These are phyloP conservation scores for Fusarium staphyleae DNA, from an alignment of 2,329 filamentous ascomycete species.

Conservation along the genomic window DNA sequence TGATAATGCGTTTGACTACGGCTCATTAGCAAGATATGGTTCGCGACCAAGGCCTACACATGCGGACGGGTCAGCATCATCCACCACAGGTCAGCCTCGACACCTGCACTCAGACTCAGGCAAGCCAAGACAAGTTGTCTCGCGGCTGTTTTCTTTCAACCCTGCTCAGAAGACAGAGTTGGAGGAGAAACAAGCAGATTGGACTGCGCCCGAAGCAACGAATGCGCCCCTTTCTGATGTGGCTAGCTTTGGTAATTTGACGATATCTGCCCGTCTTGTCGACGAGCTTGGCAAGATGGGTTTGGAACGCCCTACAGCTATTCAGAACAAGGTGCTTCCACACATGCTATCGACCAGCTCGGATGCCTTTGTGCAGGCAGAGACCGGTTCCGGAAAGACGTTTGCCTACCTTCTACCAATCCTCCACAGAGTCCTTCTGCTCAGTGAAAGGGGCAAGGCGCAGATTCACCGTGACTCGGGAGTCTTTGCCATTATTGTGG, in stretches of 20 bases:
- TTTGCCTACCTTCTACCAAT: slow-evolving; percentile 94
- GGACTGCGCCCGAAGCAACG: slow-evolving; percentile 73
- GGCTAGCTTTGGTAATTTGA: slow-evolving; percentile 85
- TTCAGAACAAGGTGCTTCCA: slow-evolving; percentile 88
- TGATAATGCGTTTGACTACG: slow-evolving; percentile 28
- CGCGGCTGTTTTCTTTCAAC: slow-evolving; percentile 91
- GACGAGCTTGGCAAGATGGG: slow-evolving; percentile 86
- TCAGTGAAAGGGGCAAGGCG: slow-evolving; percentile 66
- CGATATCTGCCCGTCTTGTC: slow-evolving; percentile 80
- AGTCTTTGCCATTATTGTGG: slow-evolving; percentile 91
- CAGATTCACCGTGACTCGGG: slow-evolving; percentile 84
- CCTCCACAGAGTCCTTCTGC: slow-evolving; percentile 82
- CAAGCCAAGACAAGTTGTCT: slow-evolving; percentile 70
- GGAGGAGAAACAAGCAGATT: slow-evolving; percentile 57
- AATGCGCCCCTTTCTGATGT: slow-evolving; percentile 90
- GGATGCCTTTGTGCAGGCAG: slow-evolving; percentile 95
- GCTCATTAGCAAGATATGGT: slow-evolving; percentile 9
- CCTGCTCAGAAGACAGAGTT: slow-evolving; percentile 73
- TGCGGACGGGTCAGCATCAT: slow-evolving; percentile 23
- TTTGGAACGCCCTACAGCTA: slow-evolving; percentile 89
- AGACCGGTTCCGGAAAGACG: slow-evolving; percentile 98
- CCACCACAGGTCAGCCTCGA: slow-evolving; percentile 28
- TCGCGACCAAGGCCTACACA: slow-evolving; percentile 22
- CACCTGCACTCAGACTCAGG: slow-evolving; percentile 31
- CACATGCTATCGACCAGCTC: slow-evolving; percentile 80